Evolutionary conservation across 2,329 filamentous ascomycete species (phyloP).

Genomic region (Paraphaeosphaeria sporulosa): DNA sequence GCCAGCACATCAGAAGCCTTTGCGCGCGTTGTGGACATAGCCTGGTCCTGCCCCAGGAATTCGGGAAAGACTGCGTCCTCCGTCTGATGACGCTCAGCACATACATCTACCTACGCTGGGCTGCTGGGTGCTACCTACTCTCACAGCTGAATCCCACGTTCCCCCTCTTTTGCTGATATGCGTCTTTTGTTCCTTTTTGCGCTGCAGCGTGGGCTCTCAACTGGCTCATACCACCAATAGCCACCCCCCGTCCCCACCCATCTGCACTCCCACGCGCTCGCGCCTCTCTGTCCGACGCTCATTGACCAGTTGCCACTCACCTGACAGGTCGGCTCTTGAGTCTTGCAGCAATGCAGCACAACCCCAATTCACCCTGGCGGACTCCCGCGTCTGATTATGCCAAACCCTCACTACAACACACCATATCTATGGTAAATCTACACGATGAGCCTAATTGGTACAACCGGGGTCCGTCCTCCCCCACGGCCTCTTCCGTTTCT

Average conservation of each 20-base stretch:
- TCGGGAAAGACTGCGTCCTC: slow-evolving; percentile 27
- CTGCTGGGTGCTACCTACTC: slow-evolving; percentile 38
- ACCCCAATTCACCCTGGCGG: slow-evolving; percentile 46
- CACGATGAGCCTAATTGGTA: slow-evolving; percentile 49
- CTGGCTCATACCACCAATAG: slow-evolving; percentile 28
- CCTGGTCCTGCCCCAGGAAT: slow-evolving; percentile 36
- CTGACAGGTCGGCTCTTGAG: slow-evolving; percentile 27
- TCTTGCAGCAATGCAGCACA: slow-evolving; percentile 45
- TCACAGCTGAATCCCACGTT: slow-evolving; percentile 34
- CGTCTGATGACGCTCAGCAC: slow-evolving; percentile 37
- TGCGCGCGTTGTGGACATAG: slow-evolving; percentile 37
- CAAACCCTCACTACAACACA: slow-evolving; percentile 47
- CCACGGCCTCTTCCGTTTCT: slow-evolving; percentile 50
- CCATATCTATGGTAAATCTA: slow-evolving; percentile 51
- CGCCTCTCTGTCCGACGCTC: slow-evolving; percentile 27
- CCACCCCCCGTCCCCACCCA: slow-evolving; percentile 24
- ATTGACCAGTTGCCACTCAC: slow-evolving; percentile 32
- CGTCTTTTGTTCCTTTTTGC: slow-evolving; percentile 39
- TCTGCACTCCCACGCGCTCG: slow-evolving; percentile 24
- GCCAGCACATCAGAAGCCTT: slow-evolving; percentile 52
- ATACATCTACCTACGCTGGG: slow-evolving; percentile 38
- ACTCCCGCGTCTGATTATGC: slow-evolving; percentile 39
- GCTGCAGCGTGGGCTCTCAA: slow-evolving; percentile 27
- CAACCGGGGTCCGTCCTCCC: slow-evolving; percentile 43
- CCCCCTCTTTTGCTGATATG: slow-evolving; percentile 35